These are phyloP conservation scores for Penicillium ochrochloron DNA, from an alignment of 495 filamentous ascomycete genomes.

Conservation along the genomic window DNA sequence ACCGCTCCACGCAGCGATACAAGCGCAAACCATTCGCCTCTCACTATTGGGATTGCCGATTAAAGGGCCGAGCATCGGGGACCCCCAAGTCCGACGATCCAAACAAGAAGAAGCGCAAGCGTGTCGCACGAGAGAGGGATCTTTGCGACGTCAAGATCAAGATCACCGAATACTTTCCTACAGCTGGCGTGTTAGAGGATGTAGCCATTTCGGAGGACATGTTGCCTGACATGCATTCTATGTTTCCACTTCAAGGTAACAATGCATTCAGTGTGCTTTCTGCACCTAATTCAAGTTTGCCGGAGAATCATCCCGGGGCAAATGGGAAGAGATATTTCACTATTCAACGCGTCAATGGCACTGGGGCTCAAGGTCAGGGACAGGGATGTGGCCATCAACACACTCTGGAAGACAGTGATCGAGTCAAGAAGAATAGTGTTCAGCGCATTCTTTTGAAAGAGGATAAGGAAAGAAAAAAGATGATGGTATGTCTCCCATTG, in stretches of 20 bases:
- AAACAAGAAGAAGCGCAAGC: slow-evolving; percentile 87
- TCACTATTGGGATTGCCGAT: slow-evolving; percentile 89
- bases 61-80: slow-evolving; percentile 83
- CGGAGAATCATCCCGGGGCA: slow-evolving; percentile 49
- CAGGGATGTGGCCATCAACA: slow-evolving; percentile 73
- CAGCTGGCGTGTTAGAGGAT: slow-evolving; percentile 40
- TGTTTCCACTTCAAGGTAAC: slow-evolving; percentile 29
- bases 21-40: slow-evolving; percentile 84
- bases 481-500: slow-evolving; percentile 56
- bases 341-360: slow-evolving; percentile 78
- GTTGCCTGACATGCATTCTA: slow-evolving; percentile 33
- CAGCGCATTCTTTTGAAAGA: slow-evolving; percentile 67
- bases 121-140: slow-evolving; percentile 73
- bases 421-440: slow-evolving; percentile 84
- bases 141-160: slow-evolving; percentile 93
- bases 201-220: slow-evolving; percentile 32
- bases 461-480: slow-evolving; percentile 70
- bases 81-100: slow-evolving; percentile 85
- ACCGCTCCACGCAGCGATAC: slow-evolving; percentile 84
- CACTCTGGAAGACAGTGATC: slow-evolving; percentile 76
- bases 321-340: slow-evolving; percentile 66
- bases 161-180: slow-evolving; percentile 80
- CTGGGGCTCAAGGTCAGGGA: slow-evolving; percentile 69
- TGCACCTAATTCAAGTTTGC: slow-evolving; percentile 38
- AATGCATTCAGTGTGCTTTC: slow-evolving; percentile 49